Base-by-base conservation (phyloP, 1,284 basidiomycete species). In the Uromyces viciae-fabae region DNA sequence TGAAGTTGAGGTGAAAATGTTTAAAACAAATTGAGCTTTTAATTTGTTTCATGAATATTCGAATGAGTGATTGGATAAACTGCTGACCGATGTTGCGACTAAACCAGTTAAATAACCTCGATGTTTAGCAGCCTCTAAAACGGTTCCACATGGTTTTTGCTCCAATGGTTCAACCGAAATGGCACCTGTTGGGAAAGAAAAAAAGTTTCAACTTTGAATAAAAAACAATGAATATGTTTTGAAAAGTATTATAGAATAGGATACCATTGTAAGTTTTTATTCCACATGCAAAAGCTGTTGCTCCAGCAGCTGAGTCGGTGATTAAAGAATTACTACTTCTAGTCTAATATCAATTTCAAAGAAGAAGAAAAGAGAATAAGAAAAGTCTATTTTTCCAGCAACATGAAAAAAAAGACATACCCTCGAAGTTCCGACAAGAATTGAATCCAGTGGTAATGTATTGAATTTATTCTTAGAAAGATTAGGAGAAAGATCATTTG, bases 291-390 rank as follows among this genome's bases (percentile, higher is more conserved):
- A 87, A 87, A 1, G 86, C 86, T 7, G 86, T 87, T 0, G 86
- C 86, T 3, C 86, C 86, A 0, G 86, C 86, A 11, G 86, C 86
- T 5, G 85, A 85, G 82, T 87, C 86, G 17, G 86, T 87, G 54
- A 86, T 83, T 42, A 87, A 83, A 25, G 84, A 85, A 40, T 84
- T 84, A 14, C 85, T 83, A 11, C 84, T 85, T 46, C 86, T 66
- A 1, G 86, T 86, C 81, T 85, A 82, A 40, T 83, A n/a, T n/a
- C n/a, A n/a, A n/a, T n/a, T n/a, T n/a, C n/a, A n/a, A n/a, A n/a
- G n/a, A n/a, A n/a, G n/a, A n/a, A n/a, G 58, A 62, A 62, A 33
- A 17, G 36, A 1, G 28, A 14, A 62, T 19, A 25, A 62, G 58
- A 11, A 62, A n/a, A n/a, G n/a, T n/a, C n/a, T n/a, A n/a, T n/a